phyloP scores from a whole-genome alignment of 2,329 filamentous ascomycete species.

The Corinectria fuckeliana region DNA sequence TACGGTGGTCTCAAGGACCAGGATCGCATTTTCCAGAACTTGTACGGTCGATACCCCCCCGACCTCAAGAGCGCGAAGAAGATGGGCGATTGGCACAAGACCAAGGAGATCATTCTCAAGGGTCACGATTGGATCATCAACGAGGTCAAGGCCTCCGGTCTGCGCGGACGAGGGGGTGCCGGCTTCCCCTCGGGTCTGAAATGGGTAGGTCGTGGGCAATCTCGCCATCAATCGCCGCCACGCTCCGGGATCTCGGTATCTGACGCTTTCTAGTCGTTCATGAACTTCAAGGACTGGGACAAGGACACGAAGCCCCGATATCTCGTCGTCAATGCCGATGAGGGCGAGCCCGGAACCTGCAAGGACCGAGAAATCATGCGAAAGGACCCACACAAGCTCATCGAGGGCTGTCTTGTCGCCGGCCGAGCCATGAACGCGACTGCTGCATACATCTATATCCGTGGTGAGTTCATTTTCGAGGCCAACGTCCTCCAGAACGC shows the following conservation, averaged over 20 bases:
- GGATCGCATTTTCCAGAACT: constrained; percentile 98
- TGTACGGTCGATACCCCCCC: constrained; percentile 90
- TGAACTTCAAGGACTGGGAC: constrained; percentile 99
- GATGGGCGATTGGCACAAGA: constrained; percentile 99
- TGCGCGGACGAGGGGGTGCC: constrained; percentile 94
- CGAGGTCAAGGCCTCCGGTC: constrained; percentile 95
- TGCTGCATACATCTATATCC: constrained; percentile 99
- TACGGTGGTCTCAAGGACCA: constrained; percentile 93
- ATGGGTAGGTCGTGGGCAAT: constrained; percentile 74
- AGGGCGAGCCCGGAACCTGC: constrained; percentile 98
- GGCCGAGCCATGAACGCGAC: constrained; percentile 99
- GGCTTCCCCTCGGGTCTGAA: constrained; percentile 98
- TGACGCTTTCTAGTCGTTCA: constrained; percentile 76
- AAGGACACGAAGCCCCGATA: constrained; percentile 97
- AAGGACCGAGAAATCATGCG: constrained; percentile 99
- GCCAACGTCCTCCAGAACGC: constrained; percentile 91
- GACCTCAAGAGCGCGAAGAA: constrained; percentile 95
- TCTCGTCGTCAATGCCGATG: constrained; percentile 96
- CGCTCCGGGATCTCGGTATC: constrained; percentile 31
- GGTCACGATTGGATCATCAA: constrained; percentile 99
- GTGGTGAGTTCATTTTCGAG: constrained; percentile 97
- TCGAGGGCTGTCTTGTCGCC: constrained; percentile 95
- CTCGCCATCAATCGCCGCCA: constrained; percentile 15
- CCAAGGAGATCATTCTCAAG: constrained; percentile 97
- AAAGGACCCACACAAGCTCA: constrained; percentile 98